Percentiles rank a stretch among this genome's conserved stretches.
Evolutionary conservation across 768 basidiomycete species (phyloP).

Genomic region (Naganishia vishniacii): DNA sequence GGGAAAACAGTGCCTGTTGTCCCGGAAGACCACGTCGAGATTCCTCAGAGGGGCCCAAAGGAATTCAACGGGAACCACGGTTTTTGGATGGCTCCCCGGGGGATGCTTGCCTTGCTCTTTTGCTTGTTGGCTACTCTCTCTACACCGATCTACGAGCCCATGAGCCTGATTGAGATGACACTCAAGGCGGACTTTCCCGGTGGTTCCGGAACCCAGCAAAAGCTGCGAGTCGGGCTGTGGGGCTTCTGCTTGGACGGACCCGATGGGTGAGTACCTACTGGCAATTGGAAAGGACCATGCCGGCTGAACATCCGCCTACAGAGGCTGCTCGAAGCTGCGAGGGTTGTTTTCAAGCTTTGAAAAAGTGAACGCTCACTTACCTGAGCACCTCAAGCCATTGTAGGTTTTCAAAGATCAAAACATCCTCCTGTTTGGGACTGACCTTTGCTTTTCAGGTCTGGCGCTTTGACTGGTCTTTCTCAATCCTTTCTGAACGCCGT

Average conservation of each 20-base stretch:
- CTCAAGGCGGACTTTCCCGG: constrained; percentile 1
- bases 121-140: constrained; percentile 5
- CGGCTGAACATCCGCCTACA: background rate
- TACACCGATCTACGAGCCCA: background rate
- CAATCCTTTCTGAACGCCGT: constrained; percentile 4
- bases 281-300: no score
- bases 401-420: background rate
- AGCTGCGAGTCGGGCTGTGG: constrained; percentile 2
- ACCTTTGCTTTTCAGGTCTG: background rate
- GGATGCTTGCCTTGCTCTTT: background rate
- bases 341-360: constrained; percentile 4
- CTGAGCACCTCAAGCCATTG: background rate
- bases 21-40: background rate
- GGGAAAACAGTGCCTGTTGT: constrained; percentile 6
- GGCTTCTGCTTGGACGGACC: constrained; percentile 3
- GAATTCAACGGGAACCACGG: constrained; percentile 10
- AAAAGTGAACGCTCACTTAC: background rate
- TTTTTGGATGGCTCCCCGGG: constrained; percentile 2
- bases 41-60: background rate
- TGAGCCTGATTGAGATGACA: background rate
- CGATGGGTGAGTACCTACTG: background rate
- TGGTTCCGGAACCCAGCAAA: constrained; percentile 2
- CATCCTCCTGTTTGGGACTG: background rate
- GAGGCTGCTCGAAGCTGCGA: background rate
- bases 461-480: background rate